Conservation (phyloP, 129 eudicot genomes). For the Gnaphalium uliginosum region DNA sequence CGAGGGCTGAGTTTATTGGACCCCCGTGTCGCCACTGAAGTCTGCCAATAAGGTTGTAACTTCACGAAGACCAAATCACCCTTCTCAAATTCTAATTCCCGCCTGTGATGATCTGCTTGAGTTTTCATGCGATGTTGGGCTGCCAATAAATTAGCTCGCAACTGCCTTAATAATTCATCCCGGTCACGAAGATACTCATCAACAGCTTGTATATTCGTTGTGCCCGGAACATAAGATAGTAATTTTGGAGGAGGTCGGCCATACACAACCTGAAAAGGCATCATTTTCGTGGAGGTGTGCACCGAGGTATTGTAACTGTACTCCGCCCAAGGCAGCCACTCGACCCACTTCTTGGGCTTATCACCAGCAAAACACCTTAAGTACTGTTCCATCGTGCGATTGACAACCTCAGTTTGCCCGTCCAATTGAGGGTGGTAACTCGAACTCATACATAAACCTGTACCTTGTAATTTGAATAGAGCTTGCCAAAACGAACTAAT, state of each 20-base stretch:
- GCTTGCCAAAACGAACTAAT: conserved; percentile 8
- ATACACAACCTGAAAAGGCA: conserved; percentile 8
- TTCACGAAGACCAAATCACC: background rate
- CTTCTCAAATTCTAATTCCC: background rate
- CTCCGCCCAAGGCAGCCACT: conserved; percentile 1
- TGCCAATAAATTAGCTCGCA: background rate
- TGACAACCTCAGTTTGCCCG: background rate
- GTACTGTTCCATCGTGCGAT: background rate
- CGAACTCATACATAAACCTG: background rate
- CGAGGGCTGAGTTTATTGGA: conserved; percentile 3
- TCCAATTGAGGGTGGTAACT: background rate
- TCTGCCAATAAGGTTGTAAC: background rate
- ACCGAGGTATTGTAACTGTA: conserved; percentile 8
- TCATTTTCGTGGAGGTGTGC: background rate
- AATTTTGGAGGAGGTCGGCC: background rate
- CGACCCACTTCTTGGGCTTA: background rate
- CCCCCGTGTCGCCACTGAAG: background rate
- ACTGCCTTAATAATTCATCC: background rate
- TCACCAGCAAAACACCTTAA: background rate
- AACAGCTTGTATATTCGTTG: background rate
- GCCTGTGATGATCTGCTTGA: background rate
- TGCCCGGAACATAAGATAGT: background rate
- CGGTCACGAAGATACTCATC: conserved; percentile 11
- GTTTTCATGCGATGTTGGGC: conserved; percentile 7
- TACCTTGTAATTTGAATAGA: background rate